Conservation (phyloP, 1,139 yeast species). For the Diutina sp. region DNA sequence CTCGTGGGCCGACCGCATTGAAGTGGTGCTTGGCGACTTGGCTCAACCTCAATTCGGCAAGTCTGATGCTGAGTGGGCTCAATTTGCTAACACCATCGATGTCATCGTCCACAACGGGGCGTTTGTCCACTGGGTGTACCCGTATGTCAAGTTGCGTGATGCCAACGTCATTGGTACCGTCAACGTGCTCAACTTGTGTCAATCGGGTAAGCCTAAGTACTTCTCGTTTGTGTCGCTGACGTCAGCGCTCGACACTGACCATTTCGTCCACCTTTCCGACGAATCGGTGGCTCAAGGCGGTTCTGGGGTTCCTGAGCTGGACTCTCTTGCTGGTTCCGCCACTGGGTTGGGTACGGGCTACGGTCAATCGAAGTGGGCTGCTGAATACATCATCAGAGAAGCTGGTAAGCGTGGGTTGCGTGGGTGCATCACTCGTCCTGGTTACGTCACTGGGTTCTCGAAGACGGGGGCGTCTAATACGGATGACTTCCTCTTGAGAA, state of each 20-base stretch:
- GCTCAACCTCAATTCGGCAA: slow-evolving; percentile 64
- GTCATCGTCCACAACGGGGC: slow-evolving; percentile 95
- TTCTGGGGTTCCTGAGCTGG: slow-evolving; percentile 68
- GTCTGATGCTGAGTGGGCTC: slow-evolving; percentile 40
- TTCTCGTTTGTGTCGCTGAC: slow-evolving; percentile 94
- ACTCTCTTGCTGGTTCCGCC: slow-evolving; percentile 70
- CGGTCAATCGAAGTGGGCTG: slow-evolving; percentile 97
- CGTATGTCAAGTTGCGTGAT: slow-evolving; percentile 79
- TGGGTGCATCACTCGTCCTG: slow-evolving; percentile 90
- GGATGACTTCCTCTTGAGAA: slow-evolving; percentile 87
- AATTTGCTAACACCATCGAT: slow-evolving; percentile 50
- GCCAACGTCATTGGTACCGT: slow-evolving; percentile 87
- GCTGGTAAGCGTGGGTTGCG: slow-evolving; percentile 82
- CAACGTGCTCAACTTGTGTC: slow-evolving; percentile 72
- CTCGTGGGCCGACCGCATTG: slow-evolving; percentile 40
- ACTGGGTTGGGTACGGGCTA: slow-evolving; percentile 82
- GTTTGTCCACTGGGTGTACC: slow-evolving; percentile 96
- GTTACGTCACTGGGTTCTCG: slow-evolving; percentile 86
- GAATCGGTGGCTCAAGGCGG: slow-evolving; percentile 50
- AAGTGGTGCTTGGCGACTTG: slow-evolving; percentile 76
- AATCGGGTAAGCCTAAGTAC: slow-evolving; percentile 69
- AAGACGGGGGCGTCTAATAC: slow-evolving; percentile 82
- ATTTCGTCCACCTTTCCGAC: slow-evolving; percentile 71
- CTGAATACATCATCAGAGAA: slow-evolving; percentile 74
- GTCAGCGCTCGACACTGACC: slow-evolving; percentile 76